These are phyloP conservation scores for Dioscorea zingiberensis DNA, from an alignment of 106 monocot genomes.

Conservation along the genomic window DNA sequence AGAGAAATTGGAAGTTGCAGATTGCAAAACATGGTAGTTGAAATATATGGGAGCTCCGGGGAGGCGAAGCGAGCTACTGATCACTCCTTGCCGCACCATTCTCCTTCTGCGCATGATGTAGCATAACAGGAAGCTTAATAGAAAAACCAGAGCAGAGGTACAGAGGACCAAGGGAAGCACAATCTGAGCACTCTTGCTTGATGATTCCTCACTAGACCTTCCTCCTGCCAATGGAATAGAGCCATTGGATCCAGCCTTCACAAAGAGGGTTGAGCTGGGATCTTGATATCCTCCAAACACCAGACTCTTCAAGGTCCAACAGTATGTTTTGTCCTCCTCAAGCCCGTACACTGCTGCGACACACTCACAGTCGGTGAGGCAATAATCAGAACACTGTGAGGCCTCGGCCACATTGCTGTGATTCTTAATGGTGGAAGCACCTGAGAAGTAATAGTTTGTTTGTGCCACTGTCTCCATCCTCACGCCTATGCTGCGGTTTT, in stretches of 20 bases:
- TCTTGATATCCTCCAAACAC: constrained; percentile 40
- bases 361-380: constrained; percentile 22
- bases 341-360: constrained; percentile 30
- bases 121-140: constrained; percentile 17
- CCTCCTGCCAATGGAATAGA: neutral
- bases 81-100: neutral
- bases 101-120: constrained; percentile 9
- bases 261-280: constrained; percentile 28
- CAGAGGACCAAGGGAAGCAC: constrained; percentile 34
- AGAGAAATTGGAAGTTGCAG: constrained; percentile 33
- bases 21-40: constrained; percentile 29
- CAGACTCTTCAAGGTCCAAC: constrained; percentile 31
- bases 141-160: constrained; percentile 12
- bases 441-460: constrained; percentile 34
- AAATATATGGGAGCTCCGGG: constrained; percentile 27
- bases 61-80: constrained; percentile 14
- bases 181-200: neutral
- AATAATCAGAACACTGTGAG: constrained; percentile 11
- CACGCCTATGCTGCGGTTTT: neutral
- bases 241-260: constrained; percentile 20
- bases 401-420: constrained; percentile 10
- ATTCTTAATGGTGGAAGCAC: constrained; percentile 26
- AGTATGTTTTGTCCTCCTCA: constrained; percentile 15
- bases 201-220: neutral
- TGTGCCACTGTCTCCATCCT: constrained; percentile 24